Evolutionary conservation across 441 rosid genomes (phyloP), one percentile per base, ranked within the genome.

Genomic region (Arabidopsis lyrata): DNA sequence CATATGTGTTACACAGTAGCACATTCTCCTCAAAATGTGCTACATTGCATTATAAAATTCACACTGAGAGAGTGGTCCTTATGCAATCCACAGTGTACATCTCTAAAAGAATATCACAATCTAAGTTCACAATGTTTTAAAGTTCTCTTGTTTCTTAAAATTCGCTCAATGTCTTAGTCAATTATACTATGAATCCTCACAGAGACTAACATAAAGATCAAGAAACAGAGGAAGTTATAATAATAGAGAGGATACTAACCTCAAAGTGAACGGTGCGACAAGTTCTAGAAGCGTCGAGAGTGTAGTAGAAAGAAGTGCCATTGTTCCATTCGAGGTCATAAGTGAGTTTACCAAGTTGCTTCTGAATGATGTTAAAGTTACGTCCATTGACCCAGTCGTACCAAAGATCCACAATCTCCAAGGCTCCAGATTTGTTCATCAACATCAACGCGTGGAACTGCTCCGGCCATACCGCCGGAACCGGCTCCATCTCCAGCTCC

Each of bases 251-350:
- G 36, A 81, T 78, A n/a, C 92, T 88, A 0, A 94, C 92, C 61
- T 82, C 83, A 45, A 91, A 44, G 4, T 90, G 86, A 39, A 61
- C 29, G 32, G 81, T 29, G 22, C 85, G 72, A 75, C 97, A 91
- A 11, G 79, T 72, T 61, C 62, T 62, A 27, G 65, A 56, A 15
- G 78, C 62, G 54, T 80, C 93, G 34, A 87, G 68, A 0, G 87
- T 72, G 90, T 87, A 93, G 52, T 84, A 3, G 58, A 83, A 93
- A 13, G 91, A 87, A 41, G 96, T 90, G 24, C 96, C 97, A 13
- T 91, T 93, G 77, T 87, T 80, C 98, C 98, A 90, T 60, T 93
- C 97, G 10, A 91, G 86, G 77, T 91, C 96, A 72, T 88, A 88
- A 11, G 63, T 20, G 15, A 90, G 77, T 75, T 73, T 65, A 0